Evolutionary conservation across 176 grass and related monocot genomes (phyloP), one percentile per base, ranked within the genome.

Genomic region (Bonia amplexicaulis): DNA sequence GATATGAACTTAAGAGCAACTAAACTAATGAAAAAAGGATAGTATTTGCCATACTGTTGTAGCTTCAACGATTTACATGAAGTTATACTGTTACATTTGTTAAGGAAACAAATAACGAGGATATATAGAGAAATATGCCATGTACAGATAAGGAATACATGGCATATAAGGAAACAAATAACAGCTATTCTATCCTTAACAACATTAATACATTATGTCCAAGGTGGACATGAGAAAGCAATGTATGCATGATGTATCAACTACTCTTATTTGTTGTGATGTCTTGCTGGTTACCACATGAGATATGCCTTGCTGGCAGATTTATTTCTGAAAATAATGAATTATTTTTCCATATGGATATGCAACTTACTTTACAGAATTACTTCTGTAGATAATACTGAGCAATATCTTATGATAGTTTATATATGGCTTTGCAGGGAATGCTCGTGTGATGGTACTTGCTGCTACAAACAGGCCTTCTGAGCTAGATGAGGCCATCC

Each of bases 401-500:
- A 68, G 27, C 12, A 60, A 41, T 78, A 41, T 66, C 44, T 74
- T 31, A 79, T 54, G 14, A 16, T 41, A 42, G 39, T 67, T 15
- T 74, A 41, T 80, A 37, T 80, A 54, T 80, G 35, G 7, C 4
- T 87, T 40, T 95, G 49, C 66, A 99, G 96, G 92, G 74, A 88
- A 96, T 91, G 96, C 96, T 52, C 89, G 90, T 66, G 96, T 99
- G 84, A 99, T 96, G 96, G 96, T 99, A 62, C 93, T 99, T 87
- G 96, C 96, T 84, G 96, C 96, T 46, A 99, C 96, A 75, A 99
- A 99, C 75, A 91, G 96, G 27, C 96, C 96, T 74, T 93, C 91
- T 20, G 96, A 94, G 79, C 83, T 99, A 77, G 96, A 99, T 67
- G 96, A 96, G 66, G 96, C 96, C 59, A 99, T 99, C 67, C 86